Evolutionary conservation across 768 basidiomycete species (phyloP), one percentile per base, ranked within the genome.

Genomic region (Lyophyllum semitale): DNA sequence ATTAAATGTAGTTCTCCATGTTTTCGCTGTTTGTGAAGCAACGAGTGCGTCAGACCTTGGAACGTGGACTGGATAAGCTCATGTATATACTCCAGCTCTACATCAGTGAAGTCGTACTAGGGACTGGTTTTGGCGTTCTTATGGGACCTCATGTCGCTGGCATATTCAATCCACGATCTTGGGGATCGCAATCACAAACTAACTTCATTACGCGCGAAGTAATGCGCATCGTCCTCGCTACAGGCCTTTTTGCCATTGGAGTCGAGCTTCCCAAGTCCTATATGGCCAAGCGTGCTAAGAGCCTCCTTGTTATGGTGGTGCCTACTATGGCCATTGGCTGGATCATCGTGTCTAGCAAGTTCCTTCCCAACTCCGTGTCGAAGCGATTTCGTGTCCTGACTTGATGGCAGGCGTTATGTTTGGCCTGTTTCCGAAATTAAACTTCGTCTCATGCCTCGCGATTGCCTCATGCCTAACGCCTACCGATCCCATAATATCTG

Each of bases 401-500:
- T n/a, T n/a, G 35, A 79, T 60, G n/a, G n/a, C n/a, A n/a, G n/a
- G n/a, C n/a, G n/a, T n/a, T n/a, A n/a, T n/a, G n/a, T n/a, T n/a
- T n/a, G 79, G 68, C 2, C 71, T 97, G n/a, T 89, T 99, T 63
- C 91, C 91, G 0, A 71, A 71, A 3, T 71, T 97, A 53, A 76
- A 77, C 56, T 89, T 83, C 67, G 74, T 93, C 11, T 90, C 92
- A 0, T 84, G 88, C 29, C 81, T 98, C 3, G 92, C 87, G 43
- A 85, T 97, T 50, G 89, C 94, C 7, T 92, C 95, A 2, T 94
- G 91, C 59, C 77, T 95, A 22, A 95, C 94, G 0, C 93, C 93
- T 1, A 99, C 96, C 11, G 96, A 99, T 73, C 96, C 96, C 1
- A 91, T 96, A 61, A 87, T 96, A 45, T 93, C 90, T 51, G 91